Evolutionary conservation across 352 stramenopile species (phyloP), one percentile per base, ranked within the genome.

Genomic region (Globisporangium okanoganense): DNA sequence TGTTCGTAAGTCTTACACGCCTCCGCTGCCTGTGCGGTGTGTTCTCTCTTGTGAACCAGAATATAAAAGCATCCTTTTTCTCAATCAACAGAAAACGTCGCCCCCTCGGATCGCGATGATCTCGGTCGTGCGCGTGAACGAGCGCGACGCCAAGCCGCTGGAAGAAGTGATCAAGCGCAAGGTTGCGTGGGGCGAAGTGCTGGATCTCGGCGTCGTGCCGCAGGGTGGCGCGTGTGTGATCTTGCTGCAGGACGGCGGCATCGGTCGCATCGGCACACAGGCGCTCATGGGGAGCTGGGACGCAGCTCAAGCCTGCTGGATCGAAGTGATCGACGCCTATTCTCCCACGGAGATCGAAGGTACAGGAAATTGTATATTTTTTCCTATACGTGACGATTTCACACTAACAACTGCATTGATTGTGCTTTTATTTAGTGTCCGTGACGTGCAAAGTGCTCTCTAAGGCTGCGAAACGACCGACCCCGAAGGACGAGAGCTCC

Each of bases 251-350:
- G 71, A 88, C 65, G 82, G 85, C 10, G 79, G 78, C 18, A 64
- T 92, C 33, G 85, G 78, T 10, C 82, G 85, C 18, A 89, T 94
- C 60, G 85, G 85, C 13, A 92, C 82, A 4, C 85, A 94, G 53
- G 85, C 85, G 44, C 72, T 94, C 25, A 92, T 92, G 80, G 81
- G 82, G n/a, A 91, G 76, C 41, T 94, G 85, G 85, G 85, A 94
- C 50, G 82, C 82, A n/a, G 79, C 75, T 5, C 75, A 82, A 27
- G 67, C 80, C 4, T 88, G 75, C 61, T 94, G 85, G 85, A 87
- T 94, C 58, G 85, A 94, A 61, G 73, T 90, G 33, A 69, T 72
- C 13, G 82, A 90, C 48, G 72, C 79, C 2, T 76, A 83, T 8
- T 70, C 72, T n/a, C 70, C 73, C 3, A 92, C 82, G 0, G 82